phyloP scores from a whole-genome alignment of 352 stramenopile genomes.

The Globisporangium middletonii region DNA sequence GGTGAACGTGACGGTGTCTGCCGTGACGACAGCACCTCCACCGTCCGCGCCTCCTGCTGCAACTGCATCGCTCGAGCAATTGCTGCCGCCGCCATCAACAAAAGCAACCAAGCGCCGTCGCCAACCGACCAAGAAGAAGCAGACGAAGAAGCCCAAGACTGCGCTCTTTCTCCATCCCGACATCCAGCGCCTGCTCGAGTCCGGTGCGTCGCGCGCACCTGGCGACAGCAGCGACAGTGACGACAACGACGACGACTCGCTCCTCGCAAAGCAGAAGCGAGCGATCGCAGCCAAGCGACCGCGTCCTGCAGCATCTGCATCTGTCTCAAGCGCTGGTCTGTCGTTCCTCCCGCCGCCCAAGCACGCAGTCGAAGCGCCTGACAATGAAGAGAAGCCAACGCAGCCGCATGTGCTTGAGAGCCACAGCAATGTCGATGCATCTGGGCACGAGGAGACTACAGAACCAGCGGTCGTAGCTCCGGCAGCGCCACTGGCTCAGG shows the following conservation, averaged over 20 bases:
- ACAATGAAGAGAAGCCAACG: constrained; percentile 6
- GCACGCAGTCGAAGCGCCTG: constrained; percentile 27
- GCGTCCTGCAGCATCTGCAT: constrained; percentile 1
- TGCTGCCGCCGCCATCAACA: neutral
- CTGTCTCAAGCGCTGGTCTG: constrained; percentile 12
- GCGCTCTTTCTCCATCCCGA: constrained; percentile 41
- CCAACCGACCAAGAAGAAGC: constrained; percentile 22
- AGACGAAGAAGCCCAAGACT: constrained; percentile 39
- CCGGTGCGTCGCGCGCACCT: constrained; percentile 10
- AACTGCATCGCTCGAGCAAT: neutral
- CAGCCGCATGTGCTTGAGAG: neutral
- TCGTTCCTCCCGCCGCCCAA: constrained; percentile 66
- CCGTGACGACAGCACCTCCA: neutral
- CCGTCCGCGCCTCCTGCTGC: neutral
- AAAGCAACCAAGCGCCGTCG: constrained; percentile 24
- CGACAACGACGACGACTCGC: constrained; percentile 22
- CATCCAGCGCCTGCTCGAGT: constrained; percentile 55
- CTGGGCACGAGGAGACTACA: too few relatives aligned
- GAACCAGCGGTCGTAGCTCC: neutral
- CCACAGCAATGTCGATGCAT: neutral
- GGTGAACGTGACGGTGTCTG: neutral
- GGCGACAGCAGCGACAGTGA: constrained; percentile 29
- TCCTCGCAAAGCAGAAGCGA: constrained; percentile 53
- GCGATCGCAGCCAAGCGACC: constrained; percentile 29
- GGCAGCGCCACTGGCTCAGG: constrained; percentile 10